A percentile compares a stretch with the other conserved stretches of the same genome.
These are phyloP conservation scores for Ophiostoma sp. DNA, from an alignment of 2,329 filamentous ascomycete genomes.

Conservation along the genomic window DNA sequence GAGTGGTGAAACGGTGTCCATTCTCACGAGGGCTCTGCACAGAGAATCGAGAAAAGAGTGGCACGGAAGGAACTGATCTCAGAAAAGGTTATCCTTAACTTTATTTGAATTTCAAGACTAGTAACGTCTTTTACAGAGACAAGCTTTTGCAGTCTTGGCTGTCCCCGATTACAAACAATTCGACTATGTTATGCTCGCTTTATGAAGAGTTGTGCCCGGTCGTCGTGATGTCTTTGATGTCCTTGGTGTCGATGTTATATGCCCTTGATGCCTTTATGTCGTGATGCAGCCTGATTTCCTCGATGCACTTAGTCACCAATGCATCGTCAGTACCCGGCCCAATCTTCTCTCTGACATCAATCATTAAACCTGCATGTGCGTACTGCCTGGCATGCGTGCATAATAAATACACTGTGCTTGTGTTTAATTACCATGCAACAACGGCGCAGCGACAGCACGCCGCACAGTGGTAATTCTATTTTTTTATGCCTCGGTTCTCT, in stretches of 20 bases:
- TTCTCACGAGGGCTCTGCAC: conserved; percentile 7
- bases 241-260: too few species aligned
- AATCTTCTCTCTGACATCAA: too few species aligned
- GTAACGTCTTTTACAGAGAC: not conserved
- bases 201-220: too few species aligned
- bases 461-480: not conserved
- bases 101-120: not conserved
- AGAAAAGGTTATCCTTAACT: conserved; percentile 2
- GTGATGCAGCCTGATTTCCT: too few species aligned
- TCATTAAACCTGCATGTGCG: too few species aligned
- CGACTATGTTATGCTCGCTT: too few species aligned
- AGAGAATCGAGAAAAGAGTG: not conserved
- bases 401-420: too few species aligned
- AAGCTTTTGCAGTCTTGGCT: not conserved
- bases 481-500: not conserved
- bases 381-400: too few species aligned
- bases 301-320: too few species aligned
- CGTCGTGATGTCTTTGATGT: too few species aligned
- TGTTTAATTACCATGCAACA: conserved; percentile 4
- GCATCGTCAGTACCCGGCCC: too few species aligned
- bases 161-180: not conserved
- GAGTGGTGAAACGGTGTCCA: not conserved
- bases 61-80: not conserved
- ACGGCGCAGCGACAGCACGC: not conserved
- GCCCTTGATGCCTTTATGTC: too few species aligned